Evolutionary conservation across 176 grass and related monocot species (phyloP).

Genomic region (Saccharum spontaneum): DNA sequence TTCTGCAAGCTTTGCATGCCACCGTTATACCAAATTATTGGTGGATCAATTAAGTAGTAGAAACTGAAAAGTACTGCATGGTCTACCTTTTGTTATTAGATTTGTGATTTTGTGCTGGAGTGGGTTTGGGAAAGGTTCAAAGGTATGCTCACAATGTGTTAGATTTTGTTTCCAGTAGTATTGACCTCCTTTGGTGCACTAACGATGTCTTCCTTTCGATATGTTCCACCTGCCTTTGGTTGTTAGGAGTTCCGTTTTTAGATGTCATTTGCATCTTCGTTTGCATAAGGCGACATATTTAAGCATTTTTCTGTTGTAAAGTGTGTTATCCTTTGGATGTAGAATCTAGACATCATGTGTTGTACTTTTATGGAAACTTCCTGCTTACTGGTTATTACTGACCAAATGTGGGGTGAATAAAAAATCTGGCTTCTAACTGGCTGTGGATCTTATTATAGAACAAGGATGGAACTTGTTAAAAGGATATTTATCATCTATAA

Average conservation of each 20-base stretch:
- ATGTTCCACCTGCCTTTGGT: background rate
- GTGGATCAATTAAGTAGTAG: background rate
- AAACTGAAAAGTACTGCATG: background rate
- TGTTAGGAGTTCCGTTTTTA: background rate
- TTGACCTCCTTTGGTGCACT: background rate
- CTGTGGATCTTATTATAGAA: background rate
- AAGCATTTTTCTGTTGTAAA: conserved; percentile 19
- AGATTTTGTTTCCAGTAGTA: background rate
- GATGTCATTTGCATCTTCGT: conserved; percentile 24
- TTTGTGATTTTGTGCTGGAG: conserved; percentile 1
- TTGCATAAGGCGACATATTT: background rate
- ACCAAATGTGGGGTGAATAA: background rate
- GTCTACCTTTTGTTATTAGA: background rate
- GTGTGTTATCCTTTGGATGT: background rate
- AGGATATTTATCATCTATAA: background rate
- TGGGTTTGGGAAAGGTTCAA: background rate
- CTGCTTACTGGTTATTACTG: conserved; percentile 5
- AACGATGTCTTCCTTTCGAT: background rate
- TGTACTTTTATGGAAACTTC: background rate
- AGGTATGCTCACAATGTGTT: background rate
- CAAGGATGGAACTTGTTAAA: background rate
- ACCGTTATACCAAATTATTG: background rate
- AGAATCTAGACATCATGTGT: background rate
- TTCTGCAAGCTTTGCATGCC: background rate
- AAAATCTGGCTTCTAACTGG: background rate